phyloP scores from a whole-genome alignment of 148 eudicot species.

The Cornus controversa region DNA sequence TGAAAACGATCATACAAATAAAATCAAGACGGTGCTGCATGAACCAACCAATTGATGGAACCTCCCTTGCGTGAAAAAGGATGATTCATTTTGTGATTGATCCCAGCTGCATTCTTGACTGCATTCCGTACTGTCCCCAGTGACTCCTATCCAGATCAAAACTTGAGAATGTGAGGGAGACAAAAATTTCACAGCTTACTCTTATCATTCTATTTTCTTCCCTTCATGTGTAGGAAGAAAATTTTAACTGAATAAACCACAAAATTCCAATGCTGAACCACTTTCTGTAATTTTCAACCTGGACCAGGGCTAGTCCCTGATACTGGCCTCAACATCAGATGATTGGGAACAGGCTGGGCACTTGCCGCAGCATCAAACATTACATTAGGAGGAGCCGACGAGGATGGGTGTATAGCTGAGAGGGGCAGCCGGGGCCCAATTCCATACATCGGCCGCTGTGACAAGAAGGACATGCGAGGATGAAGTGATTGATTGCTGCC shows the following conservation, averaged over 20 bases:
- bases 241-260: background rate
- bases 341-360: slow-evolving; percentile 56
- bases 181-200: slow-evolving; percentile 1
- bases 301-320: slow-evolving; percentile 23
- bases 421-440: slow-evolving; percentile 80
- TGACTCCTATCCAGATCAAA: slow-evolving; percentile 1
- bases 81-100: background rate
- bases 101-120: slow-evolving; percentile 7
- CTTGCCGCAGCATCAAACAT: slow-evolving; percentile 53
- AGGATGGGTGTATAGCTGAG: slow-evolving; percentile 71
- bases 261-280: background rate
- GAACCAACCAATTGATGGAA: background rate
- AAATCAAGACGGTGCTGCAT: background rate
- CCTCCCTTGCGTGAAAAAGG: background rate
- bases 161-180: background rate
- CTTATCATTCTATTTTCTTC: background rate
- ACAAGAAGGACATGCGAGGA: slow-evolving; percentile 60
- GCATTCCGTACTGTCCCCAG: background rate
- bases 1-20: background rate
- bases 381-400: slow-evolving; percentile 49
- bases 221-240: background rate
- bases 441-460: slow-evolving; percentile 70
- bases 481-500: slow-evolving; percentile 54
- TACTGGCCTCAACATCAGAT: slow-evolving; percentile 61
- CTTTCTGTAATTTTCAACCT: background rate